Evolutionary conservation across 129 eudicot genomes (phyloP).

Genomic region (Artemisia argyi): DNA sequence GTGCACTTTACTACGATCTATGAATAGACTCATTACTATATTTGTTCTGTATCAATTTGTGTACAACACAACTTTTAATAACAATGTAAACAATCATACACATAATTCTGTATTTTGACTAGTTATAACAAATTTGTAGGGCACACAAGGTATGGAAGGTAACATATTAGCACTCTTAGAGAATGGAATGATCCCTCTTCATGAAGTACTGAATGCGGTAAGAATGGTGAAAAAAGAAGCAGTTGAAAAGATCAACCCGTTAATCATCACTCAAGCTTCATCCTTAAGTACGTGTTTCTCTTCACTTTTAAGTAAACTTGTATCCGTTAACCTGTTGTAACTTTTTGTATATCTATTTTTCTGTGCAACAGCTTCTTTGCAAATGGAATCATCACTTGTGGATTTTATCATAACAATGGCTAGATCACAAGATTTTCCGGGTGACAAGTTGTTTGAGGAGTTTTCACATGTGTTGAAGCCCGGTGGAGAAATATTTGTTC

Average conservation of each 20-base stretch:
- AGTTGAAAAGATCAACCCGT: slow-evolving; percentile 42
- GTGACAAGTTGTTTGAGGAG: slow-evolving; percentile 44
- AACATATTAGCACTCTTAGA: slow-evolving; percentile 57
- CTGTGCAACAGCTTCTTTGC: slow-evolving; percentile 44
- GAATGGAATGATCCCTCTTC: slow-evolving; percentile 42
- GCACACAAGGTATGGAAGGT: slow-evolving; percentile 31
- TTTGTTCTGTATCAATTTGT: background rate
- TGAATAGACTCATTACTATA: too few species aligned
- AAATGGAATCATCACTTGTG: slow-evolving; percentile 54
- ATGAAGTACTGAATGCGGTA: slow-evolving; percentile 42
- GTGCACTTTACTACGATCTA: too few species aligned
- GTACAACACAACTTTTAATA: background rate
- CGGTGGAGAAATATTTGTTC: slow-evolving; percentile 55
- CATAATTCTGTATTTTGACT: slow-evolving; percentile 3
- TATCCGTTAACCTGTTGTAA: background rate
- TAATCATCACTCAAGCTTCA: slow-evolving; percentile 65
- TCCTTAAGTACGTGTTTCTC: slow-evolving; percentile 39
- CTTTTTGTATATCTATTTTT: background rate
- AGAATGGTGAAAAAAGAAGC: slow-evolving; percentile 44
- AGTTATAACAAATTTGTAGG: slow-evolving; percentile 26
- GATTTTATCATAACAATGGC: slow-evolving; percentile 49
- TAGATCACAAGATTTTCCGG: slow-evolving; percentile 52
- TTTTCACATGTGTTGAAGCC: slow-evolving; percentile 64
- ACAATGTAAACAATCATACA: background rate
- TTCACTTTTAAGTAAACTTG: background rate